Evolutionary conservation across 2,329 filamentous ascomycete genomes (phyloP), one percentile per base, ranked within the genome.

Genomic region (Beauveria rudraprayagi): DNA sequence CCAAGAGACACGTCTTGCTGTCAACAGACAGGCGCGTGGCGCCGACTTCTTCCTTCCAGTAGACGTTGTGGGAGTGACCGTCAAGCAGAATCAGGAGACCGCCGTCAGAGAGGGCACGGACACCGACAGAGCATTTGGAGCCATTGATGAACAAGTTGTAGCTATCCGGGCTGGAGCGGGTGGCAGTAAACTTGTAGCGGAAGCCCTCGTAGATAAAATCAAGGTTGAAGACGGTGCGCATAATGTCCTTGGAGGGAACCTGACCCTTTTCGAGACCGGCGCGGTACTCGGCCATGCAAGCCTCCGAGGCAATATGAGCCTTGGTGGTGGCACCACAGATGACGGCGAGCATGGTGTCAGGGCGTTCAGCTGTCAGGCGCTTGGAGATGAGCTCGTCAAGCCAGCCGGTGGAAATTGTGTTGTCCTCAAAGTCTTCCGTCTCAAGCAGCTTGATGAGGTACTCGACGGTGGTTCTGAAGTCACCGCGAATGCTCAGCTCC

Each of bases 91-190:
- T 86, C 61, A 99, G 83, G 11, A 99, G 84, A 74, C 94, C 94
- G 74, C 94, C 94, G 69, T 99, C 94, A 66, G 91, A 92, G 66
- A 99, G 85, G 55, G 92, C 89, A 68, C 94, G 90, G 60, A 99
- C 90, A 70, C 93, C 94, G 61, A 97, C 90, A 7, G 90, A 87
- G 76, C 91, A 96, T 80, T 95, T 96, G 68, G 94, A 97, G 63
- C 94, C 94, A 73, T 99, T 99, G 82, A 97, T 96, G 82, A 97
- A 99, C 62, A 99, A 84, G 65, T 95, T 93, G 79, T 97, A 99
- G 78, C 90, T 96, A 75, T 97, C 93, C 51, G 87, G 71, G 74
- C 92, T 96, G 26, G 94, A 93, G 60, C 93, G 86, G 14, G 94
- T 97, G 34, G 92, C 92, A 0, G 94, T 99, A 76, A 99, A 99